These are phyloP conservation scores for Penicillium nucicola DNA, from an alignment of 495 filamentous ascomycete species.

Conservation along the genomic window DNA sequence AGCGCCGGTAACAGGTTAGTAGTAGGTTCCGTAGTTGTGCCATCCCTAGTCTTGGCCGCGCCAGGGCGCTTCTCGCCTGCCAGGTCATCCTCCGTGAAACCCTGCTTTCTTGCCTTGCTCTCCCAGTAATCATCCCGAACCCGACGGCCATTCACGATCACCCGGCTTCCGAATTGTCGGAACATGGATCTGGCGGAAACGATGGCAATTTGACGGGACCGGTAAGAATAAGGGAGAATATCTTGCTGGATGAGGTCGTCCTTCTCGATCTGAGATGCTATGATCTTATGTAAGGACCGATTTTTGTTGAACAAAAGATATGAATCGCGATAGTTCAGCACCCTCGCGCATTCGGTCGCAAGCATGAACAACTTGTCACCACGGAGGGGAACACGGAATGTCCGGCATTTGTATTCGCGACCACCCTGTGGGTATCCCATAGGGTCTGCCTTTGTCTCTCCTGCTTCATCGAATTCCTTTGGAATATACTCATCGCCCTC, in stretches of 20 bases:
- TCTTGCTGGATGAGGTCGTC: conserved; percentile 94
- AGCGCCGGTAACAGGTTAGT: conserved; percentile 51
- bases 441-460: conserved; percentile 86
- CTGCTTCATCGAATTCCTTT: conserved; percentile 84
- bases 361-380: conserved; percentile 97
- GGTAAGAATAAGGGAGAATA: conserved; percentile 94
- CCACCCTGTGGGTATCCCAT: conserved; percentile 78
- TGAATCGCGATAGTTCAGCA: conserved; percentile 93
- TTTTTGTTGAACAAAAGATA: conserved; percentile 99
- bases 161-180: conserved; percentile 93
- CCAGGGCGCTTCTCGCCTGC: conserved; percentile 97
- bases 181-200: conserved; percentile 99
- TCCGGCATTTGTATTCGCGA: conserved; percentile 88
- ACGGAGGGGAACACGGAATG: conserved; percentile 86
- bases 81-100: conserved; percentile 95
- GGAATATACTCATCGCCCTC: conserved; percentile 97
- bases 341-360: conserved; percentile 94
- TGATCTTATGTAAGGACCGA: conserved; percentile 94
- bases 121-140: conserved; percentile 99
- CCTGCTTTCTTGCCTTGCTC: conserved; percentile 92
- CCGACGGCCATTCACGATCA: conserved; percentile 83
- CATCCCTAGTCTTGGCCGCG: conserved; percentile 82
- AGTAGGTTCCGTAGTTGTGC: conserved; percentile 44
- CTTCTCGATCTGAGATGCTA: conserved; percentile 93
- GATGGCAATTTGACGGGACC: conserved; percentile 96